A percentile compares a stretch with the other conserved stretches of the same genome.
phyloP scores from a whole-genome alignment of 306 rosid species.

The Mimosa bimucronata region DNA sequence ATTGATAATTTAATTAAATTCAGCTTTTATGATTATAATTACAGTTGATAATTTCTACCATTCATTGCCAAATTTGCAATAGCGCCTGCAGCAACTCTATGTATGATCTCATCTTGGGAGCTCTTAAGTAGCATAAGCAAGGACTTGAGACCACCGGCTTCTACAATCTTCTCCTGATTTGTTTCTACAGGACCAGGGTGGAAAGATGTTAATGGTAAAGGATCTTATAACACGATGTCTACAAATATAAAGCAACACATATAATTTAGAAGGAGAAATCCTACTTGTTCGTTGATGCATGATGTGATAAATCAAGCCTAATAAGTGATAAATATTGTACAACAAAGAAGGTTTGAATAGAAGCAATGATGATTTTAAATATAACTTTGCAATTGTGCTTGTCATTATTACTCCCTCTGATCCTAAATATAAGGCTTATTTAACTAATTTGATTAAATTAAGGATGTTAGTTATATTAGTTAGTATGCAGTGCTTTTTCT shows the following conservation, averaged over 20 bases:
- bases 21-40: slow-evolving; percentile 2
- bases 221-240: slow-evolving; percentile 24
- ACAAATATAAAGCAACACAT: slow-evolving; percentile 27
- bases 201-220: slow-evolving; percentile 30
- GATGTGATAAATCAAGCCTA: slow-evolving; percentile 33
- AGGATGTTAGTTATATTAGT: too few relatives aligned
- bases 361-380: not conserved
- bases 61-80: slow-evolving; percentile 99
- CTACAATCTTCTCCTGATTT: slow-evolving; percentile 96
- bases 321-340: slow-evolving; percentile 18
- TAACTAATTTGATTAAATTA: too few relatives aligned
- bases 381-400: not conserved
- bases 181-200: slow-evolving; percentile 61
- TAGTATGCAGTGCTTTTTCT: too few relatives aligned
- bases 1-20: slow-evolving; percentile 14
- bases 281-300: slow-evolving; percentile 29
- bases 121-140: slow-evolving; percentile 81
- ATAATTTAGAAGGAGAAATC: slow-evolving; percentile 22
- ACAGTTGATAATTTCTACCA: slow-evolving; percentile 49
- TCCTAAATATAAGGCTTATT: too few relatives aligned
- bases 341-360: slow-evolving; percentile 19
- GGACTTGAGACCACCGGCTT: slow-evolving; percentile 94
- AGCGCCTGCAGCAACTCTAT: slow-evolving; percentile 99
- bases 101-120: slow-evolving; percentile 90
- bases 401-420: too few relatives aligned